Evolutionary conservation across 1,284 basidiomycete genomes (phyloP).

Genomic region (Takashimella koratensis): DNA sequence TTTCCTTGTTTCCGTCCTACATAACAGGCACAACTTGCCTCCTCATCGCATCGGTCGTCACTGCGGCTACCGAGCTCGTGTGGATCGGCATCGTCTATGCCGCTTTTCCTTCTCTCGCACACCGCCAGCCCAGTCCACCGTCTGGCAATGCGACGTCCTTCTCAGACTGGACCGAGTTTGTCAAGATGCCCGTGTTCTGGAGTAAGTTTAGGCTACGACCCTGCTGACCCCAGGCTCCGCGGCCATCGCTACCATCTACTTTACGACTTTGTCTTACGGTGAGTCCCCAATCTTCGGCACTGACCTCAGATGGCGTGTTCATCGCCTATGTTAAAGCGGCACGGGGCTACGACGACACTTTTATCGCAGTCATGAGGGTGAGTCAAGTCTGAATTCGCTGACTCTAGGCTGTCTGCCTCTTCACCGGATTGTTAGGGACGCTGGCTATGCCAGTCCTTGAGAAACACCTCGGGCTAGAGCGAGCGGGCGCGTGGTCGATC

Average conservation of each 20-base stretch:
- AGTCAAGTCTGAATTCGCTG: constrained; percentile 6
- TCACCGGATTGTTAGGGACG: constrained; percentile 52
- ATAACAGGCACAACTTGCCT: constrained; percentile 28
- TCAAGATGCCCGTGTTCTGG: constrained; percentile 49
- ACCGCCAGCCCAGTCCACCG: not conserved
- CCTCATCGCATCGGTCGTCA: constrained; percentile 29
- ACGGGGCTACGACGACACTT: constrained; percentile 42
- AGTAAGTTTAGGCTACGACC: constrained; percentile 20
- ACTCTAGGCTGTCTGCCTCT: constrained; percentile 45
- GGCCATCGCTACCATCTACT: constrained; percentile 50
- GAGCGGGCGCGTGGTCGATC: constrained; percentile 53
- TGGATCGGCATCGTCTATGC: constrained; percentile 48
- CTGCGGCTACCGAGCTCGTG: constrained; percentile 35
- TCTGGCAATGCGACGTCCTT: not conserved
- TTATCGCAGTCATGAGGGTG: constrained; percentile 50
- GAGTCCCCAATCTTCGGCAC: constrained; percentile 3
- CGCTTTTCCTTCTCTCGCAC: constrained; percentile 35
- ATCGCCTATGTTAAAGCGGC: constrained; percentile 43
- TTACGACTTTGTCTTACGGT: constrained; percentile 52
- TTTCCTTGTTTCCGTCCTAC: constrained; percentile 51
- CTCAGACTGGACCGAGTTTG: constrained; percentile 50
- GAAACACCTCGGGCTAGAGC: constrained; percentile 47
- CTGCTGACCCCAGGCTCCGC: constrained; percentile 30
- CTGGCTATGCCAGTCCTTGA: constrained; percentile 51
- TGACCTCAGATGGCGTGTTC: constrained; percentile 32